phyloP scores from a whole-genome alignment of 768 basidiomycete species.

The Stropharia rugosoannulata region DNA sequence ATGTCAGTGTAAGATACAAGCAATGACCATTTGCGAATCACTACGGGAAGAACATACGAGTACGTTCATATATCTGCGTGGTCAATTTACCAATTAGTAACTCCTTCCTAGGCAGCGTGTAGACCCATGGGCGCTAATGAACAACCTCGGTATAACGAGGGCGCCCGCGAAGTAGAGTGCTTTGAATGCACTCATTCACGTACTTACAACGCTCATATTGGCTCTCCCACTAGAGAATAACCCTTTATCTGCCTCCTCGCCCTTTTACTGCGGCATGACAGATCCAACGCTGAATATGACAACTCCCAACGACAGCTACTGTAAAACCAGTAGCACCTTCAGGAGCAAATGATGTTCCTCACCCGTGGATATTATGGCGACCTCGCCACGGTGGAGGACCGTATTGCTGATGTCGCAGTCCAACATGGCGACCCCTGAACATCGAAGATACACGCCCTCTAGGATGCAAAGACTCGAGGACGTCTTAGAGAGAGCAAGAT shows the following conservation, averaged over 20 bases:
- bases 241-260: constrained; percentile 54
- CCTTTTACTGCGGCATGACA: constrained; percentile 61
- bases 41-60: no score
- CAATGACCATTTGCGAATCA: no score
- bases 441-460: constrained; percentile 5
- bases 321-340: constrained; percentile 25
- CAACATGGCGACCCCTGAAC: constrained; percentile 10
- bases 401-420: constrained; percentile 46
- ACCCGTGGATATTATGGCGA: constrained; percentile 59
- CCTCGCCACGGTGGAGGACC: constrained; percentile 44
- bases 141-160: constrained; percentile 7
- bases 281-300: constrained; percentile 38
- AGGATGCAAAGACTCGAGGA: constrained; percentile 19
- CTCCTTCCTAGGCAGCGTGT: constrained; percentile 8
- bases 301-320: constrained; percentile 25
- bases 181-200: constrained; percentile 1
- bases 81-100: no score
- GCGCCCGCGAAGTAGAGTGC: constrained; percentile 5
- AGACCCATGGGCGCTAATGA: constrained; percentile 18
- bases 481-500: constrained; percentile 26
- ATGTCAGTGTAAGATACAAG: no score
- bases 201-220: neutral
- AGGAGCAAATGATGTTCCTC: constrained; percentile 40
- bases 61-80: no score
- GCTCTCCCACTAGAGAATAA: constrained; percentile 12